Percentiles rank a stretch among this genome's conserved stretches.
Evolutionary conservation across 768 basidiomycete species (phyloP).

Genomic region (Suillus subalutaceus): DNA sequence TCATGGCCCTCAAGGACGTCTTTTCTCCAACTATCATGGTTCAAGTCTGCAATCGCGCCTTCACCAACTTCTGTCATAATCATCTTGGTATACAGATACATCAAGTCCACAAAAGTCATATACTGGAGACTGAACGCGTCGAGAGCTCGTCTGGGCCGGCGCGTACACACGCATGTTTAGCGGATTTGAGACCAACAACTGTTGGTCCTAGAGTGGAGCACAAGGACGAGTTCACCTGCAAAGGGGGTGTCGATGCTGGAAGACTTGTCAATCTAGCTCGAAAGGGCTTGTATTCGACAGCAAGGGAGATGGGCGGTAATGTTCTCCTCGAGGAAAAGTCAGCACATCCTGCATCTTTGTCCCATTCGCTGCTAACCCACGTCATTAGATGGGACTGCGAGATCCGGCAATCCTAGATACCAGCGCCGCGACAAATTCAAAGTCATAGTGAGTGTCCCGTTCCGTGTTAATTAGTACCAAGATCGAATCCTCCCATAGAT

Average conservation of each 20-base stretch:
- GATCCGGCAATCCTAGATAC: constrained; percentile 33
- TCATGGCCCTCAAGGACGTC: constrained; percentile 8
- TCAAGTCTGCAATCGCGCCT: constrained; percentile 23
- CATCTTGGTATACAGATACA: constrained; percentile 23
- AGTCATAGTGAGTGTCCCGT: constrained; percentile 32
- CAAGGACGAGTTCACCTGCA: constrained; percentile 37
- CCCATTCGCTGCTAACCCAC: constrained; percentile 19
- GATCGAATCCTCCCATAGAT: constrained; percentile 29
- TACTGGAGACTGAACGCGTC: constrained; percentile 25
- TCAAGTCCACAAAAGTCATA: constrained; percentile 23
- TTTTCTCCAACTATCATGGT: constrained; percentile 30
- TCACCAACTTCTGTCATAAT: constrained; percentile 26
- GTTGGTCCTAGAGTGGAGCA: constrained; percentile 39
- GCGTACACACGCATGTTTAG: constrained; percentile 28
- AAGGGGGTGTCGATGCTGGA: constrained; percentile 38
- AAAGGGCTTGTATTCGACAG: constrained; percentile 34
- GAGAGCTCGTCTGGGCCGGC: constrained; percentile 39
- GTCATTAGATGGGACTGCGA: constrained; percentile 38
- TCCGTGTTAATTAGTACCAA: constrained; percentile 15
- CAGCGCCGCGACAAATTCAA: constrained; percentile 36
- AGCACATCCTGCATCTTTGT: constrained; percentile 23
- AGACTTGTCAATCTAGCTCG: constrained; percentile 38
- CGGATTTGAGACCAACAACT: constrained; percentile 25
- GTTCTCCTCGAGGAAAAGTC: constrained; percentile 40
- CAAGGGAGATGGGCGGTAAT: constrained; percentile 39